A percentile compares a stretch with the other conserved stretches of the same genome.
These are phyloP conservation scores for Cercospora nicotianae DNA, from an alignment of 2,329 filamentous ascomycete genomes.

Conservation along the genomic window DNA sequence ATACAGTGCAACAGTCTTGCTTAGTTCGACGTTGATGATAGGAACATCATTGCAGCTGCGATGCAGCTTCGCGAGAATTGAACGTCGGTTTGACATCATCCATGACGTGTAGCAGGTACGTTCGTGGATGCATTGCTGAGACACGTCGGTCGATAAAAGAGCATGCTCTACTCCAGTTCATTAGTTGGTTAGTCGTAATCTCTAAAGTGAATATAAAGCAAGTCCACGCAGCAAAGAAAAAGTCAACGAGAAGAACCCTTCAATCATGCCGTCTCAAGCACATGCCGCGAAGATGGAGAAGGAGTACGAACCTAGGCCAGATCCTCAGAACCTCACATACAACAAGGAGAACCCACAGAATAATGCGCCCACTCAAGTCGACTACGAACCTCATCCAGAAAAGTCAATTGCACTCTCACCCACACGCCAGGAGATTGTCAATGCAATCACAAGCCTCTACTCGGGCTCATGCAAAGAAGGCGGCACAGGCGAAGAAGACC, in stretches of 20 bases:
- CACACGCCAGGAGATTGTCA: constrained; percentile 44
- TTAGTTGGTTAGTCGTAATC: background rate
- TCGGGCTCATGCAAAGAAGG: constrained; percentile 35
- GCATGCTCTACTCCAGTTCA: background rate
- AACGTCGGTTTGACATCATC: background rate
- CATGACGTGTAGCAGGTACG: constrained; percentile 1
- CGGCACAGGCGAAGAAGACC: constrained; percentile 44
- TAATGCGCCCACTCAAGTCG: constrained; percentile 38
- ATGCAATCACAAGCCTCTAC: constrained; percentile 48
- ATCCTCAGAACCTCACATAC: constrained; percentile 36
- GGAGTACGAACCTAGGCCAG: constrained; percentile 13
- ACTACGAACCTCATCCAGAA: constrained; percentile 47
- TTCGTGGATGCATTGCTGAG: background rate
- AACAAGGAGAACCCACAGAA: constrained; percentile 28
- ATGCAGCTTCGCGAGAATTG: background rate
- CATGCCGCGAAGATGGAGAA: constrained; percentile 5
- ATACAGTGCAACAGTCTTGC: background rate
- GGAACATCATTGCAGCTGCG: background rate
- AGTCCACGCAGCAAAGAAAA: background rate
- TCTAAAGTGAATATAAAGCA: background rate
- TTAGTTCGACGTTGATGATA: background rate
- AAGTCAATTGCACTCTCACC: constrained; percentile 39
- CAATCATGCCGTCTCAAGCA: constrained; percentile 2
- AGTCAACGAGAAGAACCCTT: background rate
- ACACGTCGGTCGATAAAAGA: background rate